phyloP scores from a whole-genome alignment of 225 moss, liverwort and hornwort genomes.

The Pleurozium schreberi region DNA sequence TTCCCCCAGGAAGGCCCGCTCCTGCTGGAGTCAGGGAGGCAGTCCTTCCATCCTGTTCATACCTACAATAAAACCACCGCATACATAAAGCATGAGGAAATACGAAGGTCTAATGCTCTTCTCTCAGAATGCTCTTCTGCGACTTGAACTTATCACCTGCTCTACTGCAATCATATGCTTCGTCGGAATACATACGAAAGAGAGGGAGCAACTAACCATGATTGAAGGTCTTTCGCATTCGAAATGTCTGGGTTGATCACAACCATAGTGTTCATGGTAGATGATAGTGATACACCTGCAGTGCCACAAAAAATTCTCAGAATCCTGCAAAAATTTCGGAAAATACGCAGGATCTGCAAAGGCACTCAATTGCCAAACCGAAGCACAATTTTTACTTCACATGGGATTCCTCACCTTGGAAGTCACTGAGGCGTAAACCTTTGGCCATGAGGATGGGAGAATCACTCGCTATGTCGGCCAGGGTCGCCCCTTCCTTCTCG shows the following conservation, averaged over 20 bases:
- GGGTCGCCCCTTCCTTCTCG: constrained; percentile 33
- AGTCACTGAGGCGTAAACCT: constrained; percentile 61
- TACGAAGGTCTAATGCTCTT: fast-evolving
- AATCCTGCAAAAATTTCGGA: not conserved
- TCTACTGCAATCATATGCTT: too few species aligned
- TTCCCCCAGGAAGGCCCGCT: constrained; percentile 53
- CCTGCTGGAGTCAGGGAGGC: constrained; percentile 56
- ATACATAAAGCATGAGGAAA: not conserved
- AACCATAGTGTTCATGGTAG: constrained; percentile 50
- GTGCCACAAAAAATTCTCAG: not conserved
- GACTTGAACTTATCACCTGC: too few species aligned
- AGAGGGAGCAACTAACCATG: constrained; percentile 31
- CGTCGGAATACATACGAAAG: not conserved
- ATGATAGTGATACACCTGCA: constrained; percentile 74
- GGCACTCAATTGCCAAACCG: not conserved
- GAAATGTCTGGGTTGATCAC: constrained; percentile 48
- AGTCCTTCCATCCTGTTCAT: constrained; percentile 36
- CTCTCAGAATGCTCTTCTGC: not conserved
- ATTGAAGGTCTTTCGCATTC: constrained; percentile 31
- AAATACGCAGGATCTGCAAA: not conserved
- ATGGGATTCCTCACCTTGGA: constrained; percentile 38
- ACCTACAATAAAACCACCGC: constrained; percentile 19
- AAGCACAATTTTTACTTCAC: not conserved
- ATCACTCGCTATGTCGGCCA: constrained; percentile 33
- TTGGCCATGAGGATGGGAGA: constrained; percentile 47